Conservation (phyloP, 164 flowering plant species). For the Euptelea pleiosperma region DNA sequence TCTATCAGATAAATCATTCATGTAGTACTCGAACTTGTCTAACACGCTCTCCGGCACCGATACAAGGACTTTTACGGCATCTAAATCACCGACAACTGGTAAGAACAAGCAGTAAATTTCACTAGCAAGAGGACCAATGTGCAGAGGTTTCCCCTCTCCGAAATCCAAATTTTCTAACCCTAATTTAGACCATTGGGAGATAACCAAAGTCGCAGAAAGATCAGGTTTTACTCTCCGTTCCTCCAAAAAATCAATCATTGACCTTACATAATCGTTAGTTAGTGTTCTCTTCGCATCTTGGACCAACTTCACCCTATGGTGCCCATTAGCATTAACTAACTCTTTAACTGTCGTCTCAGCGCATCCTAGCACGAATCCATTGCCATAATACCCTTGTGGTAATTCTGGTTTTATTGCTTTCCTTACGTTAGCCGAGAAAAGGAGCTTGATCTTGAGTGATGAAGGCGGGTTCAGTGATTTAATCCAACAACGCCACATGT, state of each 20-base stretch:
- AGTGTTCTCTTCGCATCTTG: slow-evolving; percentile 55
- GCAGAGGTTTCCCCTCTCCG: slow-evolving; percentile 67
- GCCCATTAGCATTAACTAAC: slow-evolving; percentile 36
- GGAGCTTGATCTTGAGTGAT: slow-evolving; percentile 53
- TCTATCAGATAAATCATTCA: slow-evolving; percentile 37
- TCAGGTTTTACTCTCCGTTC: slow-evolving; percentile 57
- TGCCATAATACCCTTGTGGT: slow-evolving; percentile 80
- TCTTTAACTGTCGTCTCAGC: slow-evolving; percentile 56
- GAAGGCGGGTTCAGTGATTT: slow-evolving; percentile 43
- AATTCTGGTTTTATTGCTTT: slow-evolving; percentile 36
- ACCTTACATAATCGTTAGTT: slow-evolving; percentile 48
- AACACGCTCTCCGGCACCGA: slow-evolving; percentile 70
- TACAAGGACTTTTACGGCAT: slow-evolving; percentile 57
- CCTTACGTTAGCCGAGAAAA: slow-evolving; percentile 72
- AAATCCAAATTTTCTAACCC: slow-evolving; percentile 86
- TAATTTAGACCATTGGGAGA: slow-evolving; percentile 79
- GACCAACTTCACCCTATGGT: slow-evolving; percentile 49
- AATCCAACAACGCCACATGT: slow-evolving; percentile 92
- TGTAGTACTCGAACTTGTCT: slow-evolving; percentile 55
- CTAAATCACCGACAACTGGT: slow-evolving; percentile 52
- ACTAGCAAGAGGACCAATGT: slow-evolving; percentile 72
- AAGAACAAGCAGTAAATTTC: slow-evolving; percentile 83
- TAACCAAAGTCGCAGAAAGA: slow-evolving; percentile 51
- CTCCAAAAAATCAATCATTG: slow-evolving; percentile 60
- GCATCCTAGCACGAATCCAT: slow-evolving; percentile 82